Evolutionary conservation across 768 basidiomycete genomes (phyloP).

Genomic region (Leccinum pellstonianum): DNA sequence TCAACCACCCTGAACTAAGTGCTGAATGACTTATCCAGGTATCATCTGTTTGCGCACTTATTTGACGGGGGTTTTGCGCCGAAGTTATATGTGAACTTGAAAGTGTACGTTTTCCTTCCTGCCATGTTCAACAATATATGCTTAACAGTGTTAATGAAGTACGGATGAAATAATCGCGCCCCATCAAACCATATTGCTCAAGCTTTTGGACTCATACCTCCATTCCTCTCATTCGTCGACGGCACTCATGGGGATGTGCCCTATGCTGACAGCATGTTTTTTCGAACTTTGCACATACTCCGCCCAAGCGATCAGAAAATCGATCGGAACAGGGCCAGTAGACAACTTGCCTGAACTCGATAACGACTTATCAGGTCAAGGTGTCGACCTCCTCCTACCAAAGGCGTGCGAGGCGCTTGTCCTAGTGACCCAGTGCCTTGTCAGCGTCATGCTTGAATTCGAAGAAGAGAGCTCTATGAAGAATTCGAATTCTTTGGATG

Average conservation of each 20-base stretch:
- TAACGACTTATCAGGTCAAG: conserved; percentile 23
- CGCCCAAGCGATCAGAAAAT: conserved; percentile 48
- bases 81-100: conserved; percentile 57
- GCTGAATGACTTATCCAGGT: conserved; percentile 41
- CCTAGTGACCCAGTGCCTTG: conserved; percentile 72
- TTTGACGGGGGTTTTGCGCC: conserved; percentile 60
- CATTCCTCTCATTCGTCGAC: conserved; percentile 47
- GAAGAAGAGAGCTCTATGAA: conserved; percentile 33
- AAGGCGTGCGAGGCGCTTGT: conserved; percentile 81
- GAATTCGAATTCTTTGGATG: conserved; percentile 3
- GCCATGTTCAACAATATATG: conserved; percentile 1
- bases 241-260: conserved; percentile 45
- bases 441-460: conserved; percentile 53
- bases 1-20: conserved; percentile 2
- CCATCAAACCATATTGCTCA: conserved; percentile 84
- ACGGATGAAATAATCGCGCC: conserved; percentile 73
- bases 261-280: conserved; percentile 63
- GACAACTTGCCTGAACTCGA: conserved; percentile 7
- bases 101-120: conserved; percentile 47
- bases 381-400: conserved; percentile 68
- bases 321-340: conserved; percentile 35
- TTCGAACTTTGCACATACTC: conserved; percentile 61
- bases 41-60: conserved; percentile 60
- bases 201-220: conserved; percentile 82
- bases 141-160: conserved; percentile 39